These are phyloP conservation scores for Nigrospora sphaerica DNA, from an alignment of 2,329 filamentous ascomycete genomes.

Conservation along the genomic window DNA sequence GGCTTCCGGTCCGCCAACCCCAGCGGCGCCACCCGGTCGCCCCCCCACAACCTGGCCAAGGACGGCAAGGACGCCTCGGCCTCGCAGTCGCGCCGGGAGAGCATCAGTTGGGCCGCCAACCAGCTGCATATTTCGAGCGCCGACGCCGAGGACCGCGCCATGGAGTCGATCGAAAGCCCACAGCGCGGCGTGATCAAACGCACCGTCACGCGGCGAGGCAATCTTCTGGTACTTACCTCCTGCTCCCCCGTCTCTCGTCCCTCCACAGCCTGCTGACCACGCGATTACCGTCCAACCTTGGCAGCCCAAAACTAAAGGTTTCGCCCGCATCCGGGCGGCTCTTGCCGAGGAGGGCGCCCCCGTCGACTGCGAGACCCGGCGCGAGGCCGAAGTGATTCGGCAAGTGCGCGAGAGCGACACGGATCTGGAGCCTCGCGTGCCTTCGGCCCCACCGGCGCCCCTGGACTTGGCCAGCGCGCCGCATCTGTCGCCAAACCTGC, in stretches of 20 bases:
- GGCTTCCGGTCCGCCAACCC: slow-evolving; percentile 39
- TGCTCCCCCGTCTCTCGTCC: background rate
- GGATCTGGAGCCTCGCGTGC: slow-evolving; percentile 41
- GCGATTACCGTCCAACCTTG: background rate
- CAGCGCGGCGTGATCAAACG: slow-evolving; percentile 74
- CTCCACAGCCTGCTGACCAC: slow-evolving; percentile 9
- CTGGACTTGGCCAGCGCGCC: slow-evolving; percentile 44
- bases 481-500: slow-evolving; percentile 61
- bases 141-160: slow-evolving; percentile 67
- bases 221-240: slow-evolving; percentile 63
- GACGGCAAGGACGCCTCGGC: slow-evolving; percentile 28
- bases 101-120: slow-evolving; percentile 83
- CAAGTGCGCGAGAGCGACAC: slow-evolving; percentile 89
- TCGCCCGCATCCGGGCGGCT: slow-evolving; percentile 85
- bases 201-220: slow-evolving; percentile 79
- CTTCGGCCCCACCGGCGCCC: slow-evolving; percentile 27
- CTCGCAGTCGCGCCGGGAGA: slow-evolving; percentile 65
- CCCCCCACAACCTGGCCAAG: slow-evolving; percentile 43
- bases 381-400: slow-evolving; percentile 91
- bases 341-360: slow-evolving; percentile 83
- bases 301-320: slow-evolving; percentile 92
- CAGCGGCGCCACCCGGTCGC: slow-evolving; percentile 59
- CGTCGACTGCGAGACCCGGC: slow-evolving; percentile 78
- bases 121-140: slow-evolving; percentile 77
- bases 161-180: slow-evolving; percentile 38